Evolutionary conservation across 331 rosid genomes (phyloP).

Genomic region (Quercus phellos): DNA sequence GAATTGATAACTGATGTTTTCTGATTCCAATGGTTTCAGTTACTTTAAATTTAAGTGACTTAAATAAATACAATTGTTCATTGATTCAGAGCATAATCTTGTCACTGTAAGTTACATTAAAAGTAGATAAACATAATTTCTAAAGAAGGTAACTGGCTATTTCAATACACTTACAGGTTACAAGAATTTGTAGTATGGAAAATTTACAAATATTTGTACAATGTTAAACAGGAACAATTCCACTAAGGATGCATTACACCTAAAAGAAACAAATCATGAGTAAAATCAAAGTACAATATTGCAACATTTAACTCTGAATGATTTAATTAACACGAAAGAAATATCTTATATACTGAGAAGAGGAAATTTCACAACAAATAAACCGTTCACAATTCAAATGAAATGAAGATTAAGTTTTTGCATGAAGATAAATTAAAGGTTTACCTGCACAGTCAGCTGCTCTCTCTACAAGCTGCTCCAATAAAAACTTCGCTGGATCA

Average conservation of each 20-base stretch:
- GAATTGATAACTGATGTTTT: not conserved
- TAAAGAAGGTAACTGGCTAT: not conserved
- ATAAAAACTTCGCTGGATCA: constrained; percentile 88
- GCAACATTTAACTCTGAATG: not conserved
- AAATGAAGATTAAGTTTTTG: constrained; percentile 2
- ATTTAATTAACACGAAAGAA: not conserved
- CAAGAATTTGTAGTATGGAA: not conserved
- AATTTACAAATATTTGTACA: not conserved
- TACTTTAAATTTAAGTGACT: not conserved
- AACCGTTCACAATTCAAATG: not conserved
- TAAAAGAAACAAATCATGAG: not conserved
- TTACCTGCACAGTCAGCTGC: constrained; percentile 83
- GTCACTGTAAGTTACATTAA: not conserved
- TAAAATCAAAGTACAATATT: not conserved
- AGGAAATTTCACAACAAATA: not conserved
- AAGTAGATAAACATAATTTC: not conserved
- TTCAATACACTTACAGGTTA: not conserved
- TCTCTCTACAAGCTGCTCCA: constrained; percentile 73
- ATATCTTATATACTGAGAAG: not conserved
- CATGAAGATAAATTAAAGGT: constrained; percentile 5
- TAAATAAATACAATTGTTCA: not conserved
- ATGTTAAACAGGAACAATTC: not conserved
- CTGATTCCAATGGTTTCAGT: not conserved
- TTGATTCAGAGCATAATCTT: not conserved
- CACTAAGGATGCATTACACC: not conserved